These are phyloP conservation scores for Suhomyces anneliseae DNA, from an alignment of 1,139 yeast genomes.

Conservation along the genomic window DNA sequence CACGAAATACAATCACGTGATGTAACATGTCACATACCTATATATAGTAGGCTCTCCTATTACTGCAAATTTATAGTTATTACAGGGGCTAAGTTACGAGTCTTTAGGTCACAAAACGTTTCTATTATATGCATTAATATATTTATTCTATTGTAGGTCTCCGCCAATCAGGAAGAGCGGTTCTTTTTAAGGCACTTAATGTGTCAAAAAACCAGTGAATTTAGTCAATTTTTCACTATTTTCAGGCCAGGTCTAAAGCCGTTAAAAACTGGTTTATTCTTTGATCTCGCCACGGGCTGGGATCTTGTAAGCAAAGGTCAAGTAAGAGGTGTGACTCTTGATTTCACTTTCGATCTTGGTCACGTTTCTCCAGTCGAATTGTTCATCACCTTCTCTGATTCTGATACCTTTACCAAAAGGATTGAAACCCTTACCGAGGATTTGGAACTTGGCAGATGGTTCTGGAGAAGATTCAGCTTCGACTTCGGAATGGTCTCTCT, in stretches of 20 bases:
- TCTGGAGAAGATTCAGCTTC: conserved; percentile 14
- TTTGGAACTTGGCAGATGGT: conserved; percentile 25
- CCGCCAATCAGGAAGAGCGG: too few relatives aligned
- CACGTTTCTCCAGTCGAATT: conserved; percentile 78
- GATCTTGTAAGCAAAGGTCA: conserved; percentile 76
- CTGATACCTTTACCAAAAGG: conserved; percentile 89
- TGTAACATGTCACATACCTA: too few relatives aligned
- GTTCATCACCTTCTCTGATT: conserved; percentile 81
- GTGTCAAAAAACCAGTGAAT: too few relatives aligned
- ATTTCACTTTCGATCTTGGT: conserved; percentile 81
- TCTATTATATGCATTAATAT: too few relatives aligned
- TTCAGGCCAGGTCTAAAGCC: too few relatives aligned
- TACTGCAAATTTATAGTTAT: not conserved
- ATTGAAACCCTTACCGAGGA: conserved; percentile 62
- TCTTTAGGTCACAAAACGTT: too few relatives aligned
- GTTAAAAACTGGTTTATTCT: not conserved
- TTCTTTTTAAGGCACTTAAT: too few relatives aligned
- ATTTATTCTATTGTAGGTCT: too few relatives aligned
- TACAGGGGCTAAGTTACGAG: too few relatives aligned
- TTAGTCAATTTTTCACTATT: too few relatives aligned
- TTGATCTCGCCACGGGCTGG: conserved; percentile 4
- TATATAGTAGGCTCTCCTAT: not conserved
- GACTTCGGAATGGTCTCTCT: conserved; percentile 19
- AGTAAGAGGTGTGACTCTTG: conserved; percentile 90
- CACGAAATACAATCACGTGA: not conserved